Evolutionary conservation across 352 stramenopile genomes (phyloP).

Genomic region (Halophytophthora polymorphica): DNA sequence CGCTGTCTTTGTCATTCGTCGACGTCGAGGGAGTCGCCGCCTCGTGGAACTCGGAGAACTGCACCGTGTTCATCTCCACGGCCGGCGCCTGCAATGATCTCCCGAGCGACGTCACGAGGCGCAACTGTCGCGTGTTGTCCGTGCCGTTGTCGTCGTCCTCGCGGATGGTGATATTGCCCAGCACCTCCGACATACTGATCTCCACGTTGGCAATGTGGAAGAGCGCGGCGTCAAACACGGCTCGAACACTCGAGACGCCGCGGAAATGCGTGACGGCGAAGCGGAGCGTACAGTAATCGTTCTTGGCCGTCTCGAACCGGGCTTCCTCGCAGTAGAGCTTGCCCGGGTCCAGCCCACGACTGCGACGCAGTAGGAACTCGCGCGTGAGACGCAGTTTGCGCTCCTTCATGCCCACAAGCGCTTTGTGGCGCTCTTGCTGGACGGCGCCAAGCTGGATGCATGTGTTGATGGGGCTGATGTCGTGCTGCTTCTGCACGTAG

Average conservation of each 20-base stretch:
- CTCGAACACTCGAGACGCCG: conserved; percentile 19
- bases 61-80: conserved; percentile 35
- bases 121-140: conserved; percentile 28
- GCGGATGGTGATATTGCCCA: conserved; percentile 44
- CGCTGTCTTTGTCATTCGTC: conserved; percentile 2
- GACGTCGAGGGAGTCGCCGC: conserved; percentile 4
- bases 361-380: conserved; percentile 28
- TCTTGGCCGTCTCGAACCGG: conserved; percentile 26
- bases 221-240: conserved; percentile 36
- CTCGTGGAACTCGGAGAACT: conserved; percentile 33
- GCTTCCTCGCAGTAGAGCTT: conserved; percentile 31
- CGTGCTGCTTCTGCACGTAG: conserved; percentile 31
- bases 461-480: conserved; percentile 33
- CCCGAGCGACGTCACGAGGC: conserved; percentile 23
- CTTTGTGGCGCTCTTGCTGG: conserved; percentile 16
- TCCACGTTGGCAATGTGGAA: conserved; percentile 42
- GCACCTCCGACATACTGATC: conserved; percentile 42
- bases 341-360: conserved; percentile 24
- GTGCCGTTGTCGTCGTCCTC: conserved; percentile 36
- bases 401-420: conserved; percentile 20
- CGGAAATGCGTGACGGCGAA: conserved; percentile 39
- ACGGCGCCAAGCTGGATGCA: conserved; percentile 30
- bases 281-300: conserved; percentile 29
- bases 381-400: conserved; percentile 17
- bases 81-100: conserved; percentile 12